Conservation (phyloP, 2,329 filamentous ascomycete species). For the Pseudogymnoascus sp. region DNA sequence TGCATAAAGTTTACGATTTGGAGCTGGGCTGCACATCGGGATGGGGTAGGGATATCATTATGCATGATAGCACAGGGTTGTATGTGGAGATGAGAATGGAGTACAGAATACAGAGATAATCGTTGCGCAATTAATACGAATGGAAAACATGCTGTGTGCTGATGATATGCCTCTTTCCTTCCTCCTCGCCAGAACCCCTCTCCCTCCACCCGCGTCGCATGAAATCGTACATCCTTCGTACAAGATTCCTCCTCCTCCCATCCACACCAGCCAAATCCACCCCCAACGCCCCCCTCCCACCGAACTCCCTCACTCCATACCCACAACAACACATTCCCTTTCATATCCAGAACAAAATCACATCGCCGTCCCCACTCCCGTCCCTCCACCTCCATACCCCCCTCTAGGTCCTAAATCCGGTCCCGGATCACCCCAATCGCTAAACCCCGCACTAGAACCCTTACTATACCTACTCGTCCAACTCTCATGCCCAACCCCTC, state of each 20-base stretch:
- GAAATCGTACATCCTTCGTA: neutral
- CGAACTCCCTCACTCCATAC: neutral
- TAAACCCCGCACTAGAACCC: slow-evolving; percentile 32
- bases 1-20: neutral
- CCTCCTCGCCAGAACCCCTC: neutral
- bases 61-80: too few relatives aligned
- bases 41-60: neutral
- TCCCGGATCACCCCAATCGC: slow-evolving; percentile 47
- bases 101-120: neutral
- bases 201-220: neutral
- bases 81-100: neutral
- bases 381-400: neutral
- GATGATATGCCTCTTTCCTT: neutral
- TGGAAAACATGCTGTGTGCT: slow-evolving; percentile 5
- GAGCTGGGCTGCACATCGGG: neutral
- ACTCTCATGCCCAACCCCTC: slow-evolving; percentile 20
- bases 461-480: slow-evolving; percentile 40
- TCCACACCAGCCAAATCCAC: neutral
- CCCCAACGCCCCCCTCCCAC: neutral
- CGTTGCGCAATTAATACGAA: slow-evolving; percentile 1
- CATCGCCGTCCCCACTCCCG: neutral
- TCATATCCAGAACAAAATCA: neutral
- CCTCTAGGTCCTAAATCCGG: slow-evolving; percentile 43
- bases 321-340: neutral
- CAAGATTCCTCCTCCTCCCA: neutral